Evolutionary conservation across 1,139 yeast species (phyloP).

Genomic region (Insectozyma bohioensis): DNA sequence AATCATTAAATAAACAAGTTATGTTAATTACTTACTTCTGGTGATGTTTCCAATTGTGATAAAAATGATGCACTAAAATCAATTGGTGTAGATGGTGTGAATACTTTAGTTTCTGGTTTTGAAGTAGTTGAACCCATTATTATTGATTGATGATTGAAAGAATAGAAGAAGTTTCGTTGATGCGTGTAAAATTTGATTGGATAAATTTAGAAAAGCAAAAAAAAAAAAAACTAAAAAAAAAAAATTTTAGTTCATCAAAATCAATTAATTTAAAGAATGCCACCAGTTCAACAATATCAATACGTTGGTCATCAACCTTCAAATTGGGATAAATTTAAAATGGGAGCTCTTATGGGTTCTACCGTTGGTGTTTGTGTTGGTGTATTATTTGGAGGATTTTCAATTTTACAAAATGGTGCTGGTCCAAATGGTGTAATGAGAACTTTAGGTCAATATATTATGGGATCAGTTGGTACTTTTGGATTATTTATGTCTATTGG

Average conservation of each 20-base stretch:
- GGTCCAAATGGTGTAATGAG: conserved; percentile 99
- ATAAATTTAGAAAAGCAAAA: background rate
- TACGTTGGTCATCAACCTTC: conserved; percentile 79
- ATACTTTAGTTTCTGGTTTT: conserved; percentile 64
- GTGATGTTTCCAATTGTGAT: conserved; percentile 67
- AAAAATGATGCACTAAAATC: conserved; percentile 71
- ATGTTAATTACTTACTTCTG: conserved; percentile 50
- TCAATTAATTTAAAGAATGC: conserved; percentile 44
- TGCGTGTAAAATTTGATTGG: conserved; percentile 5
- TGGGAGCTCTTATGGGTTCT: conserved; percentile 97
- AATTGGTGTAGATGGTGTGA: conserved; percentile 70
- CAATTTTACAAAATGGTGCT: conserved; percentile 89
- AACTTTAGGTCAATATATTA: conserved; percentile 93
- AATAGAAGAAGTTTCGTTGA: background rate
- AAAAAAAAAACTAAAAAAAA: conserved; percentile 1
- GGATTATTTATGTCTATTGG: conserved; percentile 96
- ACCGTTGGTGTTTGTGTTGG: conserved; percentile 97
- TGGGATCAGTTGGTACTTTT: conserved; percentile 96
- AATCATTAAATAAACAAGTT: background rate
- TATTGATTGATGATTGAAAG: background rate
- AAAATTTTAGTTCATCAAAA: background rate
- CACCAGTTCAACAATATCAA: conserved; percentile 80
- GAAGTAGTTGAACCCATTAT: conserved; percentile 58
- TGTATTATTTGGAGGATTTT: conserved; percentile 88
- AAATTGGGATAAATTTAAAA: conserved; percentile 91